A percentile compares a stretch with the other conserved stretches of the same genome.
Evolutionary conservation across 176 grass and related monocot genomes (phyloP).

Genomic region (Rhipidocladum racemiflorum): DNA sequence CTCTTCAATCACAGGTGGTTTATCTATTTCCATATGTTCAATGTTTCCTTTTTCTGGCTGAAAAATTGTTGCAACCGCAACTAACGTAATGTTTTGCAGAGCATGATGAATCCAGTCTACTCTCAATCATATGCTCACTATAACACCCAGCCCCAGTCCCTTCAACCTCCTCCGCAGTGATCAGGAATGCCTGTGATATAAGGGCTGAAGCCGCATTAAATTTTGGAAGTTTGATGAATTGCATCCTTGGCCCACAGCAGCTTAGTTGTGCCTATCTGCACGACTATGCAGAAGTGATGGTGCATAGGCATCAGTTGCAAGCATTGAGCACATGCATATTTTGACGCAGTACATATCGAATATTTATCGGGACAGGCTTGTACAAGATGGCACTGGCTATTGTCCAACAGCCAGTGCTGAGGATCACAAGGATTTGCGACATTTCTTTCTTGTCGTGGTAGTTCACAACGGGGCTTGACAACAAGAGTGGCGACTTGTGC

Average conservation of each 20-base stretch:
- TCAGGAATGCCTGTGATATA: conserved; percentile 41
- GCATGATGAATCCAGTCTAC: conserved; percentile 81
- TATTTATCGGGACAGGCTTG: conserved; percentile 30
- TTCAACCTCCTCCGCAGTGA: conserved; percentile 82
- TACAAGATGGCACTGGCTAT: conserved; percentile 48
- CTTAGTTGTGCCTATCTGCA: conserved; percentile 59
- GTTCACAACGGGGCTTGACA: conserved; percentile 28
- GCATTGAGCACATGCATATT: conserved; percentile 35
- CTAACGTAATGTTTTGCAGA: conserved; percentile 47
- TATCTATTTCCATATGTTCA: neutral
- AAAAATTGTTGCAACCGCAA: neutral
- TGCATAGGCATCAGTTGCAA: conserved; percentile 36
- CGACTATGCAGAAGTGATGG: conserved; percentile 24
- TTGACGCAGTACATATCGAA: conserved; percentile 35
- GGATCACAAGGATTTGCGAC: conserved; percentile 35
- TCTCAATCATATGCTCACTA: conserved; percentile 88
- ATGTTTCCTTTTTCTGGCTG: neutral
- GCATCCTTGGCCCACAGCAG: conserved; percentile 56
- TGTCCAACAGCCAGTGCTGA: conserved; percentile 30
- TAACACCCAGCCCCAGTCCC: conserved; percentile 85
- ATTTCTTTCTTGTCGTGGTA: conserved; percentile 40
- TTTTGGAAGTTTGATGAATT: conserved; percentile 57
- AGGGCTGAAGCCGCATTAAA: conserved; percentile 50
- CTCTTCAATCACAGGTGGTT: conserved; percentile 93
- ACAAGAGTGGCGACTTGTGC: conserved; percentile 31